Base-by-base conservation (phyloP, 371 early-diverging fungal genomes). In the Apophysomyces elegans region DNA sequence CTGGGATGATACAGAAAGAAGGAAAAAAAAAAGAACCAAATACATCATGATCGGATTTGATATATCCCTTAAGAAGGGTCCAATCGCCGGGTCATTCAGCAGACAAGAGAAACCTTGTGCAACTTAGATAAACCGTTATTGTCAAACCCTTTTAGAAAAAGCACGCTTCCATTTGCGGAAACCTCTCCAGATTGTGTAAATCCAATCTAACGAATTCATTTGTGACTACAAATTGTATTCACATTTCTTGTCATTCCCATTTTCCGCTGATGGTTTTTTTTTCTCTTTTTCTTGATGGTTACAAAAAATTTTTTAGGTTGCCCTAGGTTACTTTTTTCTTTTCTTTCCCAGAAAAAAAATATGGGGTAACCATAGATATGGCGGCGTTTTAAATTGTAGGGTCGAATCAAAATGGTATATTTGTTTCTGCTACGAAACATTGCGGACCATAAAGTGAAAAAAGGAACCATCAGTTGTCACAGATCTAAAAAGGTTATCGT, bases 401-500 rank as follows among this genome's bases (percentile, higher is more conserved):
- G 0, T 50, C 54, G 21, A 50, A 50, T 50, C 54, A 50, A 18
- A 50, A 21, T 7, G 4, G 9, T 7, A 7, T 26, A 21, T 21
- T 12, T n/a, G 11, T 47, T 50, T 5, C 8, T 21, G 21, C 54
- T 21, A 50, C 41, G 54, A 50, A 50, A 50, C 54, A n/a, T 21
- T n/a, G 21, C 18, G 54, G 54, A 21, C 9, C 21, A 50, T 11
- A 50, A 50, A 50, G 21, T 50, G 9, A 50, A 21, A 26, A 50
- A 50, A 21, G 54, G 21, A 50, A 50, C 54, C 21, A 21, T 21
- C 21, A 50, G 21, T 18, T 50, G 16, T 50, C 21, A 50, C 7
- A 50, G n/a, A 50, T n/a, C n/a, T 18, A 8, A 47, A 50, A 50
- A 50, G 54, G 54, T 50, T 50, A 50, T 50, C 54, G 54, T 50